Evolutionary conservation across 345 rosid genomes (phyloP).

Genomic region (Crucihimalaya himalaica): DNA sequence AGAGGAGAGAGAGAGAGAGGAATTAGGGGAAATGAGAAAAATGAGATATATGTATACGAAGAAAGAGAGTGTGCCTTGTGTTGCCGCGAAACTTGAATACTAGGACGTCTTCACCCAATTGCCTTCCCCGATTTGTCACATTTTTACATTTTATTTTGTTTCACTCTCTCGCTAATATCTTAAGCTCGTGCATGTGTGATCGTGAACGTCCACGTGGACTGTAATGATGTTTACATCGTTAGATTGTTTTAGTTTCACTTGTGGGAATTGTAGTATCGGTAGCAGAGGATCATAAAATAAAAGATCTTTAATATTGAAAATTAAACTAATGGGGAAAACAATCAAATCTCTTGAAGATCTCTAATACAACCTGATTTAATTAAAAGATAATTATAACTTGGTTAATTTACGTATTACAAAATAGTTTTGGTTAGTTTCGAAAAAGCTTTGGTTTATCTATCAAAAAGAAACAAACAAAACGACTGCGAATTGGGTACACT

Average conservation of each 20-base stretch:
- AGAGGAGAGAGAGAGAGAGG: constrained; percentile 22
- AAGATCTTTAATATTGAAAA: not conserved
- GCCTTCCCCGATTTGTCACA: not conserved
- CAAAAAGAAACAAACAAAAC: not conserved
- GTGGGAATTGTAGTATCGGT: not conserved
- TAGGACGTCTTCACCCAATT: constrained; percentile 41
- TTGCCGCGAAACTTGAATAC: constrained; percentile 97
- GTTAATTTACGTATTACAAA: no score
- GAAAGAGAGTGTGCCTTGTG: constrained; percentile 2
- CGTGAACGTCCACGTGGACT: constrained; percentile 10
- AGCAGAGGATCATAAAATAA: constrained; percentile 28
- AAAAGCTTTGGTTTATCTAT: no score
- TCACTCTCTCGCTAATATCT: constrained; percentile 1
- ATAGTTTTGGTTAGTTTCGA: no score
- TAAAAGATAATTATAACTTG: no score
- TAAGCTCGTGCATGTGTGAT: not conserved
- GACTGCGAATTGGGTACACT: not conserved
- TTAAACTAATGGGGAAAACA: no score
- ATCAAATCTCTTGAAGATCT: not conserved
- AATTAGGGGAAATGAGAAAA: not conserved
- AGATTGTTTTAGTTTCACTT: not conserved
- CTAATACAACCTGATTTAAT: no score
- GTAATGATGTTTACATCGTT: not conserved
- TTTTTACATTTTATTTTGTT: not conserved
- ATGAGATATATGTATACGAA: no score